A percentile compares a stretch with the other conserved stretches of the same genome.
Evolutionary conservation across 768 basidiomycete species (phyloP).

Genomic region (Mycena sanguinolenta): DNA sequence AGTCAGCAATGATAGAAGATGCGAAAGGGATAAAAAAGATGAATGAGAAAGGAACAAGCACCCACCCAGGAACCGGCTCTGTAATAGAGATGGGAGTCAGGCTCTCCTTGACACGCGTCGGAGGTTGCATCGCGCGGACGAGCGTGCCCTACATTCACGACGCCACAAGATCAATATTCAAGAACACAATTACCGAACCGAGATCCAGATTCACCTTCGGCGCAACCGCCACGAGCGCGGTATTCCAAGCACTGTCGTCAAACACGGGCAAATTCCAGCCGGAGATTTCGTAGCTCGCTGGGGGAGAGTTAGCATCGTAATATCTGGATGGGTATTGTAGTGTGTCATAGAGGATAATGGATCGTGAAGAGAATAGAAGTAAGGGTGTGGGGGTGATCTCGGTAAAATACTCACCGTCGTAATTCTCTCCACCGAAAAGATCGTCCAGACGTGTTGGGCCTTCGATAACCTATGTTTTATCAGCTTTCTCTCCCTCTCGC

Average conservation of each 20-base stretch:
- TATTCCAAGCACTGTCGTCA: constrained; percentile 39
- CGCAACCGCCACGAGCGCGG: constrained; percentile 36
- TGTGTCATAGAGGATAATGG: no score
- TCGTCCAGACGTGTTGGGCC: constrained; percentile 48
- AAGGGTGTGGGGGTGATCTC: no score
- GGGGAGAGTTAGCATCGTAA: no score
- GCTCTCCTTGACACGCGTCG: constrained; percentile 40
- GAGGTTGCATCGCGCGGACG: constrained; percentile 41
- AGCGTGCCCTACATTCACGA: constrained; percentile 30
- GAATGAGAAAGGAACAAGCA: not conserved
- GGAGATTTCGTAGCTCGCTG: constrained; percentile 42
- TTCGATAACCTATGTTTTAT: constrained; percentile 29
- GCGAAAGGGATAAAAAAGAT: no score
- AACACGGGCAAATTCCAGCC: constrained; percentile 40
- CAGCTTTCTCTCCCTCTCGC: not conserved
- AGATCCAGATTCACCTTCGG: constrained; percentile 29
- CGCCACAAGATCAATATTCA: not conserved
- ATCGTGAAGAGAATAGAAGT: no score
- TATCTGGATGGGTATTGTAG: no score
- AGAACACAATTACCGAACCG: not conserved
- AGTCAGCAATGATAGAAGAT: not conserved
- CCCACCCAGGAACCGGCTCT: constrained; percentile 40
- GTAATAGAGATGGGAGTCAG: constrained; percentile 43
- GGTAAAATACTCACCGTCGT: constrained; percentile 43
- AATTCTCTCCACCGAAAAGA: constrained; percentile 49